Evolutionary conservation across 2,329 filamentous ascomycete species (phyloP).

Genomic region (Juglanconis sp.): DNA sequence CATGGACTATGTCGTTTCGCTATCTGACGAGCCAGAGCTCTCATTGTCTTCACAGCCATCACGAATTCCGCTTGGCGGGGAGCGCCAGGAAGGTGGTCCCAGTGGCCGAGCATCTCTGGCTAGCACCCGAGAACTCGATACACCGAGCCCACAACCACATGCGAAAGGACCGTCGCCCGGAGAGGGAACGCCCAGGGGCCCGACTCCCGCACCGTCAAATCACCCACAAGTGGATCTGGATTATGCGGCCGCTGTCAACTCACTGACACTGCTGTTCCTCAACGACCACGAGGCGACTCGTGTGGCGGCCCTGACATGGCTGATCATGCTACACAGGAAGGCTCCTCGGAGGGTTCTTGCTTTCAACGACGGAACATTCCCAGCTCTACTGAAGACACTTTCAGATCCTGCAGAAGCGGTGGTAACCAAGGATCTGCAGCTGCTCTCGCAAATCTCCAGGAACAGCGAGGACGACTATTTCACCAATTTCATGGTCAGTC

Average conservation of each 20-base stretch:
- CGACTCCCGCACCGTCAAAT: conserved; percentile 37
- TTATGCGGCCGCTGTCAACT: conserved; percentile 91
- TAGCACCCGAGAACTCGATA: conserved; percentile 52
- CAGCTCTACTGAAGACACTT: conserved; percentile 89
- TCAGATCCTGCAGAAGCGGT: conserved; percentile 95
- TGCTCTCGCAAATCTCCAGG: conserved; percentile 91
- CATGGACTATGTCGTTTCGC: conserved; percentile 89
- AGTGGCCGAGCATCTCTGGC: conserved; percentile 52
- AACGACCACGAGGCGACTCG: conserved; percentile 96
- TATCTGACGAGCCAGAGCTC: conserved; percentile 66
- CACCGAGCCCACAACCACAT: conserved; percentile 49
- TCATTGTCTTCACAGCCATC: conserved; percentile 32
- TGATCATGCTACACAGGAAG: conserved; percentile 96
- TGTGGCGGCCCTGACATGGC: conserved; percentile 89
- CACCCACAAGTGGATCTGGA: conserved; percentile 72
- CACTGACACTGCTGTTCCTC: conserved; percentile 86
- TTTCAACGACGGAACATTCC: conserved; percentile 96
- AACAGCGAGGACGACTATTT: conserved; percentile 98
- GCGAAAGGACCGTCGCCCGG: conserved; percentile 34
- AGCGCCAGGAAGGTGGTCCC: conserved; percentile 43
- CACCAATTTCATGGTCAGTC: conserved; percentile 94
- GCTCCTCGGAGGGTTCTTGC: conserved; percentile 89
- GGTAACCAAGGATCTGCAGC: conserved; percentile 87
- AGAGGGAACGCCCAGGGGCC: conserved; percentile 38
- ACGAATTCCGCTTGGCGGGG: conserved; percentile 39